Conservation (phyloP, 176 grass and related monocot genomes). For the Lolium rigidum region DNA sequence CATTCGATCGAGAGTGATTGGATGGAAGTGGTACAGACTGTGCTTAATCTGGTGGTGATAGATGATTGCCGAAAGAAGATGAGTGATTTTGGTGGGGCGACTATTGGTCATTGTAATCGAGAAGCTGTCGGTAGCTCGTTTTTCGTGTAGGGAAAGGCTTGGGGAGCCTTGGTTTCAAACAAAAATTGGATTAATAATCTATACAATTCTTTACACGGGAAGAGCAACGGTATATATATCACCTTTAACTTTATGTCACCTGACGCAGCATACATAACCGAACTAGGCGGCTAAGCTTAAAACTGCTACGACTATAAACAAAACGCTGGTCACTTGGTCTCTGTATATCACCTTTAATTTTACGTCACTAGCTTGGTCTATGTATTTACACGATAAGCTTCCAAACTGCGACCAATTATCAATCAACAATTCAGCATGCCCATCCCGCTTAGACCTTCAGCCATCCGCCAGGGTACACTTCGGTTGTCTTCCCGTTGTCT, state of each 20-base stretch:
- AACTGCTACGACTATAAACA: not conserved
- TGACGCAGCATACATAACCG: constrained; percentile 11
- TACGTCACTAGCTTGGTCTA: constrained; percentile 22
- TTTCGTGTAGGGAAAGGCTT: too few species aligned
- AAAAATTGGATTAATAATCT: not conserved
- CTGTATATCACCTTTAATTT: constrained; percentile 3
- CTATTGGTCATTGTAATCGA: too few species aligned
- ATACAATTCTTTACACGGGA: constrained; percentile 38
- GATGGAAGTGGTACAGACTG: too few species aligned
- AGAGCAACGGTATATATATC: not conserved
- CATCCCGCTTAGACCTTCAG: constrained; percentile 46
- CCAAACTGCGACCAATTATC: not conserved
- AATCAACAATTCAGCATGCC: not conserved
- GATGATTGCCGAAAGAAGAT: too few species aligned
- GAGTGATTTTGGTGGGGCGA: too few species aligned
- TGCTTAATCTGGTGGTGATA: too few species aligned
- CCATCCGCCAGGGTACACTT: constrained; percentile 52
- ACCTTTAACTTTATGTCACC: constrained; percentile 24
- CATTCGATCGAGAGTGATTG: too few species aligned
- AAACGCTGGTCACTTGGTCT: not conserved
- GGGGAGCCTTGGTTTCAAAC: too few species aligned
- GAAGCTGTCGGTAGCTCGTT: too few species aligned
- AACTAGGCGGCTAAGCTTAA: not conserved
- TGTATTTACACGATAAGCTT: constrained; percentile 7
- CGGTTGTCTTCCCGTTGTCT: constrained; percentile 22